A percentile compares a stretch with the other conserved stretches of the same genome.
phyloP scores from a whole-genome alignment of 1,139 yeast species.

The Suhomyces bokatorum region DNA sequence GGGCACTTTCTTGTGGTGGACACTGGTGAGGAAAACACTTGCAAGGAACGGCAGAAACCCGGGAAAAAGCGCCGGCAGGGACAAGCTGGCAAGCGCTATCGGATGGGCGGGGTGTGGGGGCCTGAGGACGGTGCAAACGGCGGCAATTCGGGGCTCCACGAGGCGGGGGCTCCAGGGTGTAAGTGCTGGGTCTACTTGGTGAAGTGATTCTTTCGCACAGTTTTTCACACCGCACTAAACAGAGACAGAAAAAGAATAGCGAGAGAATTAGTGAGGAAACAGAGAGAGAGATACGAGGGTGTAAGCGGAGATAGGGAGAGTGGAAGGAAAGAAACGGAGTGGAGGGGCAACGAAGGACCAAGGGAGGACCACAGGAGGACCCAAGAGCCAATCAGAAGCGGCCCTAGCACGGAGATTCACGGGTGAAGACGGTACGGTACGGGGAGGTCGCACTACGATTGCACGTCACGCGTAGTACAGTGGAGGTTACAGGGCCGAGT shows the following conservation, averaged over 20 bases:
- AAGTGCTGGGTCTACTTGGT: neutral
- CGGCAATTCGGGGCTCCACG: neutral
- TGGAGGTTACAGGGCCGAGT: slow-evolving; percentile 3
- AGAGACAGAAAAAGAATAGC: no score
- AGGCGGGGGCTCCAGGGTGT: no score
- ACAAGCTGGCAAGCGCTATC: neutral
- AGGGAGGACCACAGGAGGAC: no score
- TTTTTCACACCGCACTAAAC: slow-evolving; percentile 1
- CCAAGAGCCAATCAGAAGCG: slow-evolving; percentile 1
- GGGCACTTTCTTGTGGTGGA: neutral
- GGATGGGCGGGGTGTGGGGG: neutral
- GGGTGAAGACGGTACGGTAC: no score
- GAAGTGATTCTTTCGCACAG: slow-evolving; percentile 3
- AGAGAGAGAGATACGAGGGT: no score
- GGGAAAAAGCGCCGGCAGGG: neutral
- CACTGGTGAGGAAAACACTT: neutral
- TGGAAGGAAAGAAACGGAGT: no score
- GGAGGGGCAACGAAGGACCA: no score
- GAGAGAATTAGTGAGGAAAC: no score
- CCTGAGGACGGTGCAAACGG: no score
- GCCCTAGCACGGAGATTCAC: no score
- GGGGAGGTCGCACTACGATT: no score
- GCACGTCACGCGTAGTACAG: slow-evolving; percentile 5
- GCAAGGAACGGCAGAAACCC: neutral
- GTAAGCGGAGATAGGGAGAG: no score